Percentiles rank a stretch among this genome's conserved stretches.
These are phyloP conservation scores for Pugionium cornutum DNA, from an alignment of 345 rosid species.

Conservation along the genomic window DNA sequence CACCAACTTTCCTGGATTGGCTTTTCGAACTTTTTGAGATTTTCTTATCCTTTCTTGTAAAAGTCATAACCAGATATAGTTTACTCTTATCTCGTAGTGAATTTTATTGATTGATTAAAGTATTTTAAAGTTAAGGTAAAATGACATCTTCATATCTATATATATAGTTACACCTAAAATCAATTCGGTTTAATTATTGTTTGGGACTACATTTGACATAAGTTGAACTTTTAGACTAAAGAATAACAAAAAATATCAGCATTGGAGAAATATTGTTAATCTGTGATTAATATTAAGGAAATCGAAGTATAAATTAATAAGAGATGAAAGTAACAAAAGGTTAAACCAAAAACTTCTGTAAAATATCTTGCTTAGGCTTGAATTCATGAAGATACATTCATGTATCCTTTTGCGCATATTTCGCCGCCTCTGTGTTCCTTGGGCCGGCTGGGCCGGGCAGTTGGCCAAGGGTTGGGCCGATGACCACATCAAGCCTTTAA, in stretches of 20 bases:
- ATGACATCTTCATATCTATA: slow-evolving; percentile 15
- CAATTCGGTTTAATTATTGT: not conserved
- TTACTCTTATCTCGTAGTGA: not conserved
- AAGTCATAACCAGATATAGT: not conserved
- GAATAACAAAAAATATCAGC: not conserved
- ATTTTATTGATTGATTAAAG: not conserved
- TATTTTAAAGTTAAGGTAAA: not conserved
- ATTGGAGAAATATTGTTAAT: not conserved
- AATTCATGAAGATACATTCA: too few species aligned
- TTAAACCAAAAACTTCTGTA: not conserved
- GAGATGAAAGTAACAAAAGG: slow-evolving; percentile 11
- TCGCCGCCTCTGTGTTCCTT: too few species aligned
- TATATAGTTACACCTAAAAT: not conserved
- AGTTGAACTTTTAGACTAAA: not conserved
- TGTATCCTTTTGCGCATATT: too few species aligned
- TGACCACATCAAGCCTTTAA: too few species aligned
- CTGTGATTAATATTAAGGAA: slow-evolving; percentile 3
- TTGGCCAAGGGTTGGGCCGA: too few species aligned
- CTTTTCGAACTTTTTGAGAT: slow-evolving; percentile 20
- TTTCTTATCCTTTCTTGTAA: not conserved
- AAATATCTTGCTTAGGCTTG: not conserved
- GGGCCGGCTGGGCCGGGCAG: too few species aligned
- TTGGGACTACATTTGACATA: slow-evolving; percentile 1
- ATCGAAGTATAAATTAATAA: slow-evolving; percentile 1
- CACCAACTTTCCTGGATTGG: slow-evolving; percentile 8